These are phyloP conservation scores for Boletus rubroflammeus DNA, from an alignment of 768 basidiomycete species.

Conservation along the genomic window DNA sequence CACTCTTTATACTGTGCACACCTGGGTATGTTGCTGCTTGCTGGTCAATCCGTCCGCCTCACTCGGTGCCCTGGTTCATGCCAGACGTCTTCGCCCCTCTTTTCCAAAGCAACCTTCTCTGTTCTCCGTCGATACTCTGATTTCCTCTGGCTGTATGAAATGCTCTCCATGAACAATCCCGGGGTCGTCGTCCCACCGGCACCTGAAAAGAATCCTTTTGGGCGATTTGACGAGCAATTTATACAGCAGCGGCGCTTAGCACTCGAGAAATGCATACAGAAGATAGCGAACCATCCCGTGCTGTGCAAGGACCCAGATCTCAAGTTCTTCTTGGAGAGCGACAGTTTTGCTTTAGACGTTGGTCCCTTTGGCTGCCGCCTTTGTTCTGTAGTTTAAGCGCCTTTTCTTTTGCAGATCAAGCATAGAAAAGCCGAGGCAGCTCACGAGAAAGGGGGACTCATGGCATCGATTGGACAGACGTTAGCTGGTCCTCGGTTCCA, in stretches of 20 bases:
- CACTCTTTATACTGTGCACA: conserved; percentile 96
- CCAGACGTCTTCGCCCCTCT: conserved; percentile 83
- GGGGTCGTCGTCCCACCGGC: conserved; percentile 96
- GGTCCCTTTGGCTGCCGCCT: conserved; percentile 29
- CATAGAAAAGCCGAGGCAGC: conserved; percentile 76
- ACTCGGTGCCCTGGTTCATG: not conserved
- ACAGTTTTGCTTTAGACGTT: conserved; percentile 87
- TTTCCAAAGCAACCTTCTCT: conserved; percentile 80
- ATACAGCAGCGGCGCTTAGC: conserved; percentile 81
- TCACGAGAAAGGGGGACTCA: conserved; percentile 75
- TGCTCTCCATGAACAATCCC: conserved; percentile 85
- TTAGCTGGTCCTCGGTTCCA: conserved; percentile 78
- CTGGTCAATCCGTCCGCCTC: not conserved
- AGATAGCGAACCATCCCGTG: conserved; percentile 90
- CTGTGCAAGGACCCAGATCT: conserved; percentile 85
- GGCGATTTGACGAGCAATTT: conserved; percentile 90
- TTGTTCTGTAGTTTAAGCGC: not conserved
- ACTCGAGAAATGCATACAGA: conserved; percentile 87
- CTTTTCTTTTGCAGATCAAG: conserved; percentile 60
- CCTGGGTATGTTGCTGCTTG: conserved; percentile 49
- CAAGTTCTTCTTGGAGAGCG: conserved; percentile 88
- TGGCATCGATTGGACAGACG: conserved; percentile 79
- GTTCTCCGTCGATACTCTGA: conserved; percentile 97
- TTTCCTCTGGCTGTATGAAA: conserved; percentile 95
- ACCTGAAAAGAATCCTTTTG: conserved; percentile 92